Conservation (phyloP, 306 rosid genomes). For the Urtica urens region DNA sequence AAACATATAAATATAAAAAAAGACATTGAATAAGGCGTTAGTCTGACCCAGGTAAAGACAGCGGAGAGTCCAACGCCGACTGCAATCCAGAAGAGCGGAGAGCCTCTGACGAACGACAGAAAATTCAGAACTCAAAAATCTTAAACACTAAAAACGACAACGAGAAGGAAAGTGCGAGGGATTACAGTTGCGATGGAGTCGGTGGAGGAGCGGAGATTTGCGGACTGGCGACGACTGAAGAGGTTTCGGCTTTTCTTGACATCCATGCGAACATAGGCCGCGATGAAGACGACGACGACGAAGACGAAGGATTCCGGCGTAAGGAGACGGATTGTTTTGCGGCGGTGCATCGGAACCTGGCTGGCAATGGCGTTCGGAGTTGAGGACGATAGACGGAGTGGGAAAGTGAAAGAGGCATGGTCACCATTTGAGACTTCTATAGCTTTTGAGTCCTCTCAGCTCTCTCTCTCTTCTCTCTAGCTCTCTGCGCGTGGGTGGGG, state of each 20-base stretch:
- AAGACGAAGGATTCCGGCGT: background rate
- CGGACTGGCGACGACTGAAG: conserved; percentile 74
- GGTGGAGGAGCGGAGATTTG: conserved; percentile 53
- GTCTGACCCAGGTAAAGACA: conserved; percentile 81
- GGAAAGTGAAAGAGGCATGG: conserved; percentile 17
- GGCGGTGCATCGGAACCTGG: conserved; percentile 14
- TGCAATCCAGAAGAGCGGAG: conserved; percentile 93
- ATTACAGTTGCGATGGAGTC: conserved; percentile 61
- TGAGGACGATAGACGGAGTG: conserved; percentile 5
- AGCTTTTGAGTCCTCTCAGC: no score
- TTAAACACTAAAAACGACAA: background rate
- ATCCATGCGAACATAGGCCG: background rate
- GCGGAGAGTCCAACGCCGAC: conserved; percentile 96
- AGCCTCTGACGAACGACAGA: conserved; percentile 44
- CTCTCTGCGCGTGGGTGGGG: no score
- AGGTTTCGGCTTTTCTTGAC: conserved; percentile 42
- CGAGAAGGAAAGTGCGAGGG: background rate
- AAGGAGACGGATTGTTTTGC: background rate
- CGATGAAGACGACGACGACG: background rate
- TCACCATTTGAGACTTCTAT: conserved; percentile 14
- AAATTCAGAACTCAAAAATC: background rate
- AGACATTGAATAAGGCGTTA: conserved; percentile 5
- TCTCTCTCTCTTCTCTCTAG: background rate
- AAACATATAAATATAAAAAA: no score
- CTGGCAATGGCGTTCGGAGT: background rate